A percentile compares a stretch with the other conserved stretches of the same genome.
Evolutionary conservation across 139 green algal species (phyloP).

Genomic region (Zygnema circumcarinatum): DNA sequence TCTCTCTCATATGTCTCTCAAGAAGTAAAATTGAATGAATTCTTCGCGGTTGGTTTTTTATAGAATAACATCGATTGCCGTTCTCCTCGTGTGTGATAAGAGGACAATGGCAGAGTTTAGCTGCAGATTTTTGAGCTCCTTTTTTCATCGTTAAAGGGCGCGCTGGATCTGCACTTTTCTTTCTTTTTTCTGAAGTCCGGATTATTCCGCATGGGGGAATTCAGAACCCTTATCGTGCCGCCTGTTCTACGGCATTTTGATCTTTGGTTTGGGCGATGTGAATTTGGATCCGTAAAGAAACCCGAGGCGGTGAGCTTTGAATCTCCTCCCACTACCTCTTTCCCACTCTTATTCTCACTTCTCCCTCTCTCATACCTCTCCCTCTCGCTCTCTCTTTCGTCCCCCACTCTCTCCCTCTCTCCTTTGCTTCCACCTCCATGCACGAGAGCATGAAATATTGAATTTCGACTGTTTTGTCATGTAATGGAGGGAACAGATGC

Average conservation of each 20-base stretch:
- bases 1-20: too few relatives aligned
- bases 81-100: too few relatives aligned
- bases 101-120: too few relatives aligned
- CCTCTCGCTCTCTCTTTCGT: not conserved
- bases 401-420: not conserved
- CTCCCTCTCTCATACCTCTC: not conserved
- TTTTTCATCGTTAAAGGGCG: not conserved
- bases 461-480: too few relatives aligned
- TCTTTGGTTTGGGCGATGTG: not conserved
- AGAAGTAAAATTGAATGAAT: too few relatives aligned
- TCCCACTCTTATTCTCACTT: not conserved
- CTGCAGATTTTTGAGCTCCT: too few relatives aligned
- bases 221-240: not conserved
- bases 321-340: not conserved
- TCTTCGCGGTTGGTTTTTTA: too few relatives aligned
- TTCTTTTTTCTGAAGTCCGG: not conserved
- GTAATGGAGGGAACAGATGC: too few relatives aligned
- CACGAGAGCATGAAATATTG: too few relatives aligned
- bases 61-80: too few relatives aligned
- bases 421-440: not conserved
- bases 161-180: not conserved
- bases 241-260: not conserved
- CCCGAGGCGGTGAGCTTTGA: not conserved
- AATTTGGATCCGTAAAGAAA: not conserved
- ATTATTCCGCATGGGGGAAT: not conserved